Percentiles rank a stretch among this genome's conserved stretches.
phyloP scores from a whole-genome alignment of 2,329 filamentous ascomycete genomes.

The Claviceps purpurea region DNA sequence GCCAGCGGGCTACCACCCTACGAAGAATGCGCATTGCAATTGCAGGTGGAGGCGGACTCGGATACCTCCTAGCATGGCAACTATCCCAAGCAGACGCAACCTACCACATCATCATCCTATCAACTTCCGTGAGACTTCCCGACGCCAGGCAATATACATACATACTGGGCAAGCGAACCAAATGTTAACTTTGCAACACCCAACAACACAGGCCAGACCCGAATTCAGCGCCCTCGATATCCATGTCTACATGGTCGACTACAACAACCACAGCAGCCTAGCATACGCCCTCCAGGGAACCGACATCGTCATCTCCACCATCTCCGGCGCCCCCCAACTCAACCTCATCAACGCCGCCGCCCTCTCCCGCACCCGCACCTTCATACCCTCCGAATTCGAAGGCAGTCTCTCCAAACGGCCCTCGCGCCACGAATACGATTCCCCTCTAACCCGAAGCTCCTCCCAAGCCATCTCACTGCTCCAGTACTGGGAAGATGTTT shows the following conservation, averaged over 20 bases:
- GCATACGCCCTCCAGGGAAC: constrained; percentile 56
- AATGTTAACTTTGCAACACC: constrained; percentile 9
- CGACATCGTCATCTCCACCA: constrained; percentile 63
- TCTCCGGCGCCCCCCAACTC: constrained; percentile 52
- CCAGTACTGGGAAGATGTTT: constrained; percentile 34
- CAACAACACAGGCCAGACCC: constrained; percentile 32
- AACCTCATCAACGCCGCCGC: constrained; percentile 61
- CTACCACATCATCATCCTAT: constrained; percentile 58
- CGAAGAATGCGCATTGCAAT: constrained; percentile 34
- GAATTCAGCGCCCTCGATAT: constrained; percentile 42
- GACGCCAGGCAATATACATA: background rate
- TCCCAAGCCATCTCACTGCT: constrained; percentile 43
- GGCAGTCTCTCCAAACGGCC: constrained; percentile 44
- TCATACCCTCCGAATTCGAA: constrained; percentile 67
- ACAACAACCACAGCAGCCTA: constrained; percentile 43
- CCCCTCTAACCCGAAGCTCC: constrained; percentile 46
- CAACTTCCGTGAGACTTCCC: constrained; percentile 28
- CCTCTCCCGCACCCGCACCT: constrained; percentile 48
- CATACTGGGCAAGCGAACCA: background rate
- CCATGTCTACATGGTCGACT: constrained; percentile 58
- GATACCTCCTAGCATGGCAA: constrained; percentile 34
- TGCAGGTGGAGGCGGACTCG: constrained; percentile 32
- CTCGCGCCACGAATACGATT: constrained; percentile 26
- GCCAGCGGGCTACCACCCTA: constrained; percentile 13
- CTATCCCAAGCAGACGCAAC: constrained; percentile 44